Base-by-base conservation (phyloP, 495 filamentous ascomycete species). In the Penicillium canariense region DNA sequence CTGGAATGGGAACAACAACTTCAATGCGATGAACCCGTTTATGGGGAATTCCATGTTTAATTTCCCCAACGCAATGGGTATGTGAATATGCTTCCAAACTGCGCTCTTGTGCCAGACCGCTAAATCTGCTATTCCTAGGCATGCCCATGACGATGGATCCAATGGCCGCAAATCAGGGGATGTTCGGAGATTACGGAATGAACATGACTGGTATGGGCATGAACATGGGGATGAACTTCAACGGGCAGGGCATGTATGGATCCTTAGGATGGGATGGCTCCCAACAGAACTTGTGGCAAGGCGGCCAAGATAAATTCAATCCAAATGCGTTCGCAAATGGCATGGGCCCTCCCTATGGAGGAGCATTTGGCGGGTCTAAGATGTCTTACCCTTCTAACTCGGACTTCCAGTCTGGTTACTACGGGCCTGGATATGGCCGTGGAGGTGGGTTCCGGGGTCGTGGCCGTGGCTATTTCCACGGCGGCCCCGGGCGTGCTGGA, bases 191-290 rank as follows among this genome's bases (percentile, higher is more conserved):
- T 54, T 93, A 85, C 75, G 86, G 86, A 77, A 91, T 91, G 87
- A 89, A 87, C 81, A 93, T 93, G 87, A 86, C 85, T 83, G 87
- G 86, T 78, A 91, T 91, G 89, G 88, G 86, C 72, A 91, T 94
- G 89, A 85, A 85, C 63, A 86, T 87, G 83, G 88, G 86, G 74
- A 75, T 80, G 77, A 88, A 86, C 61, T 92, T 84, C 80, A 83
- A 85, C 73, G 80, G 78, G 62, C 81, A 83, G 68, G 75, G 76
- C 62, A 79, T 77, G 71, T 82, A 82, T 79, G 83, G 83, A 60
- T 62, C 65, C 25, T 55, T 62, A 71, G 82, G 81, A 69, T 84
- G 81, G 80, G 81, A 85, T 67, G 80, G 79, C 64, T 71, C 69
- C 50, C 75, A 75, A 68, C 81, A 86, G 60, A 80, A 78, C 77